Percentiles rank a stretch among this genome's conserved stretches.
phyloP scores from a whole-genome alignment of 2,329 filamentous ascomycete genomes.

The Alternaria angustiovoidea region DNA sequence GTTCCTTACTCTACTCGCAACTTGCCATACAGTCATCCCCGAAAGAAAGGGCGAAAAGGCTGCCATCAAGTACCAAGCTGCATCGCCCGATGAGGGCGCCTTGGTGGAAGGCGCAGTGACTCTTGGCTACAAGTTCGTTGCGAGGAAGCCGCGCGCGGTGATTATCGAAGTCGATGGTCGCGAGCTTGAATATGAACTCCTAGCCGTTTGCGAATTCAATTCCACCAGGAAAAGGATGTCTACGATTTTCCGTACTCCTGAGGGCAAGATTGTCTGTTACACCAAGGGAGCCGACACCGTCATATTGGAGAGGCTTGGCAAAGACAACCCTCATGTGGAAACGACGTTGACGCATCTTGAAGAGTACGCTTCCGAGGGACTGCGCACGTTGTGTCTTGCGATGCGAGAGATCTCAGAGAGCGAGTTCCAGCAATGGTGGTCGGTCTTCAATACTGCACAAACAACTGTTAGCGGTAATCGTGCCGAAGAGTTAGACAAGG shows the following conservation, averaged over 20 bases:
- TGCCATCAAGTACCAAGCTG: conserved; percentile 95
- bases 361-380: conserved; percentile 95
- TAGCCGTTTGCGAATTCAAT: conserved; percentile 99
- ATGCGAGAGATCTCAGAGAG: conserved; percentile 92
- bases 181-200: conserved; percentile 82
- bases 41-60: conserved; percentile 82
- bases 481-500: conserved; percentile 95
- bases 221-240: conserved; percentile 98
- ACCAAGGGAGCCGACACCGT: conserved; percentile 98
- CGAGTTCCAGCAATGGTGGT: conserved; percentile 87
- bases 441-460: conserved; percentile 84
- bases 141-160: conserved; percentile 87
- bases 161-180: conserved; percentile 77
- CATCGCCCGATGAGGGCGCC: conserved; percentile 97
- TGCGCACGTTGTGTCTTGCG: conserved; percentile 92
- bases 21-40: conserved; percentile 97
- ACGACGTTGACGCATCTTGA: conserved; percentile 94
- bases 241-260: conserved; percentile 93
- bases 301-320: conserved; percentile 86
- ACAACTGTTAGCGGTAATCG: conserved; percentile 93
- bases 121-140: conserved; percentile 88
- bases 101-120: conserved; percentile 87
- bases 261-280: conserved; percentile 92
- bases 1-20: conserved; percentile 85
- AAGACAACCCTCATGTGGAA: conserved; percentile 83